Base-by-base conservation (phyloP, 176 grass and related monocot species). In the Alopecurus myosuroides region DNA sequence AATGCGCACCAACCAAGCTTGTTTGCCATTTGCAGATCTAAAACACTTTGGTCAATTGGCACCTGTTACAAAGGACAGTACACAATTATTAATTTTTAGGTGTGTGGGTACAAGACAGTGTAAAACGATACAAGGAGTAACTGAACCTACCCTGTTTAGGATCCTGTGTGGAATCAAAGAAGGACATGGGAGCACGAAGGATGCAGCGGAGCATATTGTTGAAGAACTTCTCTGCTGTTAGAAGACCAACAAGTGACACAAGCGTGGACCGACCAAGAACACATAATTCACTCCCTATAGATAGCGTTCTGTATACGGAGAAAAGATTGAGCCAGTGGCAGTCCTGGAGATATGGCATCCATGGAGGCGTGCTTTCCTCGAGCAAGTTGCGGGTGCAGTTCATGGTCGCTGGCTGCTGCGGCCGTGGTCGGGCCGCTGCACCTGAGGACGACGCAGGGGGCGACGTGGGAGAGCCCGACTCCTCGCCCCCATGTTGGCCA, bases 101-200 rank as follows among this genome's bases (percentile, higher is more conserved):
- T 62, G 61, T 11, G 31, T 68, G 22, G 12, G 33, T 66, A 20
- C 17, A 46, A 23, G 9, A 10, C 2, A 19, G 37, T 30, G 56
- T 22, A 22, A 55, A 74, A 84, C 65, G 37, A 41, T 53, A 29
- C 31, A 7, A 79, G 31, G 85, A 50, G 76, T 48, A 75, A 60
- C 58, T 39, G 33, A 87, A 61, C 93, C 63, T 33, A 95, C 95
- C 87, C 95, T 89, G 86, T 98, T 98, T 81, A 98, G 84, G 82
- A 98, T 98, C 86, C 95, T 93, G 64, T 17, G 96, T 98, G 73
- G 96, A 95, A 68, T 98, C 96, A 87, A 95, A 98, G 89, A 98
- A 98, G 26, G 92, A 92, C 96, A 98, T 98, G 11, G 96, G 96
- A 31, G 96, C 96, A 49, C 69, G 93, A 52, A 98, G 11, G 34